These are phyloP conservation scores for Botryococcus braunii DNA, from an alignment of 163 green algal species.

Conservation along the genomic window DNA sequence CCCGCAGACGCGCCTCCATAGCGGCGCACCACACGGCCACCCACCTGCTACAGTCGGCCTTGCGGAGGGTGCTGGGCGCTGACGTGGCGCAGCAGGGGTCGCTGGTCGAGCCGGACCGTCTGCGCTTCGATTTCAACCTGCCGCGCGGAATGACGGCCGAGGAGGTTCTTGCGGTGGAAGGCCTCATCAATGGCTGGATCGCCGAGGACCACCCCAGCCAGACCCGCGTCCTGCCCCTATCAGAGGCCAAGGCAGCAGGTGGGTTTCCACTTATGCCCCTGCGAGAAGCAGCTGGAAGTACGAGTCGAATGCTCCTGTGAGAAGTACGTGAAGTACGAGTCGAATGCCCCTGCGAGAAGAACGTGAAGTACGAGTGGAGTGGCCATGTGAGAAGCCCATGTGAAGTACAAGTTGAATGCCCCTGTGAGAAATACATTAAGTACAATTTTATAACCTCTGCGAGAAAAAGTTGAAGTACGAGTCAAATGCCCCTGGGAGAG, in stretches of 20 bases:
- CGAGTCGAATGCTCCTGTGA: neutral
- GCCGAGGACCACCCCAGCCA: conserved; percentile 19
- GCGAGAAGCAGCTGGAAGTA: neutral
- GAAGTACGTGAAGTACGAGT: no score
- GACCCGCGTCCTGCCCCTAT: conserved; percentile 34
- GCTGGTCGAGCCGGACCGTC: conserved; percentile 42
- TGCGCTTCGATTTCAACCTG: conserved; percentile 91
- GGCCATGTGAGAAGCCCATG: no score
- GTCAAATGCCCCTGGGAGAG: no score
- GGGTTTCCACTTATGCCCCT: neutral
- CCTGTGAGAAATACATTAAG: no score
- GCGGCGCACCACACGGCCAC: conserved; percentile 75
- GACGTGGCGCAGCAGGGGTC: conserved; percentile 72
- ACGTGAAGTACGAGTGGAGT: no score
- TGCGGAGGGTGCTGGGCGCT: conserved; percentile 70
- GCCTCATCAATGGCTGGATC: conserved; percentile 80
- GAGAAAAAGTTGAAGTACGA: no score
- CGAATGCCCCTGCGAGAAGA: no score
- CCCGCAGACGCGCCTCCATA: conserved; percentile 27
- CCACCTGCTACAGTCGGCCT: conserved; percentile 76
- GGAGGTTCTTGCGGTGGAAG: conserved; percentile 65
- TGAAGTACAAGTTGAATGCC: no score
- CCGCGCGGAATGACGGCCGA: conserved; percentile 36
- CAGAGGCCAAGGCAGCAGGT: conserved; percentile 61
- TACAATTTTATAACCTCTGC: no score